Conservation (phyloP, 2,329 filamentous ascomycete genomes). For the Helminthosporium solani region DNA sequence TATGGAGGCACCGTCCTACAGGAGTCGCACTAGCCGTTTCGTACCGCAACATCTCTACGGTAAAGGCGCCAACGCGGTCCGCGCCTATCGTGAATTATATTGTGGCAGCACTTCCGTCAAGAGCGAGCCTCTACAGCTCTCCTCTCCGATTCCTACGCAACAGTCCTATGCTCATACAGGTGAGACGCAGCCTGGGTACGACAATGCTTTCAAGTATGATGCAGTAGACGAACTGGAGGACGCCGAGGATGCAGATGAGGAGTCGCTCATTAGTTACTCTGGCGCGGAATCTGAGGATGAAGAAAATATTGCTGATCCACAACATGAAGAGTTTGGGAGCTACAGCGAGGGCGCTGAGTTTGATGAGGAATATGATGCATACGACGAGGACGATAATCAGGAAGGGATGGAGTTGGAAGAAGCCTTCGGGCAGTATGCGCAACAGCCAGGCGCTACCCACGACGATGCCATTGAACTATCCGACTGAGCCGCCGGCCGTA, state of each 20-base stretch:
- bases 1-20: slow-evolving; percentile 31
- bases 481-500: slow-evolving; percentile 15
- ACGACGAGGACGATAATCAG: slow-evolving; percentile 2
- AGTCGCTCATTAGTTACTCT: slow-evolving; percentile 11
- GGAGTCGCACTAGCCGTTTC: slow-evolving; percentile 34
- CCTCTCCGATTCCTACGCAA: slow-evolving; percentile 26
- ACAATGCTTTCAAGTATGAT: slow-evolving; percentile 9
- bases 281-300: slow-evolving; percentile 13
- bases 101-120: slow-evolving; percentile 9
- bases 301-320: slow-evolving; percentile 6
- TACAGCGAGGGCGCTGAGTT: neutral
- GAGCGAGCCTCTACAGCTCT: slow-evolving; percentile 22
- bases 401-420: slow-evolving; percentile 1
- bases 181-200: slow-evolving; percentile 2
- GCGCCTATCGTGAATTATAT: slow-evolving; percentile 24
- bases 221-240: slow-evolving; percentile 15
- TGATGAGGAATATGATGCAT: slow-evolving; percentile 1
- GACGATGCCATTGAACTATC: slow-evolving; percentile 40
- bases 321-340: slow-evolving; percentile 7
- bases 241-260: slow-evolving; percentile 15
- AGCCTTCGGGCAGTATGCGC: slow-evolving; percentile 3
- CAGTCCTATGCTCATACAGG: slow-evolving; percentile 16
- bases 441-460: slow-evolving; percentile 29
- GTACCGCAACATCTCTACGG: slow-evolving; percentile 40
- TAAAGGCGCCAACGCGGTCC: slow-evolving; percentile 33